Evolutionary conservation across 176 grass and related monocot species (phyloP).

Genomic region (Bonia amplexicaulis): DNA sequence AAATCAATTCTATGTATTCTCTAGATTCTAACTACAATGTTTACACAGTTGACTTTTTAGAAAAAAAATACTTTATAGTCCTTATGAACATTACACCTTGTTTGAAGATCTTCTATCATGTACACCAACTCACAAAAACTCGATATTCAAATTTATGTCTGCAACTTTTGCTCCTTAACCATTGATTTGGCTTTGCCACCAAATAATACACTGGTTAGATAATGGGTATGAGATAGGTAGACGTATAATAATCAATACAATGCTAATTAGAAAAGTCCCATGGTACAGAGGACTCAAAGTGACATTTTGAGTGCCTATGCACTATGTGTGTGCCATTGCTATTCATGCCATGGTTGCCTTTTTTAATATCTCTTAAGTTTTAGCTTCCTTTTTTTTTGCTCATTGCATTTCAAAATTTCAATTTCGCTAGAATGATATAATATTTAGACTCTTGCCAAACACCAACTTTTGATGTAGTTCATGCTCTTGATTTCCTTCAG

Average conservation of each 20-base stretch:
- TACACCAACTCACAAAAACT: not conserved
- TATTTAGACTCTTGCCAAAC: not conserved
- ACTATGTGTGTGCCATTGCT: not conserved
- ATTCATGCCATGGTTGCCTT: not conserved
- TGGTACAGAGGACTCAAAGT: not conserved
- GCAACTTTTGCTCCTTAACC: not conserved
- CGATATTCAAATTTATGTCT: not conserved
- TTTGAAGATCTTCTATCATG: not conserved
- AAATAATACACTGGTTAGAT: not conserved
- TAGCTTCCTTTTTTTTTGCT: not conserved
- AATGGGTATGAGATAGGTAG: not conserved
- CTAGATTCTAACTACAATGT: not conserved
- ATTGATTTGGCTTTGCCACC: constrained; percentile 4
- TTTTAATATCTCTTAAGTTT: not conserved
- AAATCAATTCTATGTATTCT: no score
- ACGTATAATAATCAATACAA: not conserved
- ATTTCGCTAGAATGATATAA: not conserved
- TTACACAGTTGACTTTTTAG: not conserved
- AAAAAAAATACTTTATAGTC: not conserved
- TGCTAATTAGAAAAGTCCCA: not conserved
- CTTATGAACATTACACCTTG: not conserved
- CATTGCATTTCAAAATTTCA: not conserved
- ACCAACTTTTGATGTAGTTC: not conserved
- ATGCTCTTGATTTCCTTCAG: not conserved
- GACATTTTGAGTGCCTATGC: no score